Evolutionary conservation across 2,329 filamentous ascomycete genomes (phyloP).

Genomic region (Cryphonectria parasitica): DNA sequence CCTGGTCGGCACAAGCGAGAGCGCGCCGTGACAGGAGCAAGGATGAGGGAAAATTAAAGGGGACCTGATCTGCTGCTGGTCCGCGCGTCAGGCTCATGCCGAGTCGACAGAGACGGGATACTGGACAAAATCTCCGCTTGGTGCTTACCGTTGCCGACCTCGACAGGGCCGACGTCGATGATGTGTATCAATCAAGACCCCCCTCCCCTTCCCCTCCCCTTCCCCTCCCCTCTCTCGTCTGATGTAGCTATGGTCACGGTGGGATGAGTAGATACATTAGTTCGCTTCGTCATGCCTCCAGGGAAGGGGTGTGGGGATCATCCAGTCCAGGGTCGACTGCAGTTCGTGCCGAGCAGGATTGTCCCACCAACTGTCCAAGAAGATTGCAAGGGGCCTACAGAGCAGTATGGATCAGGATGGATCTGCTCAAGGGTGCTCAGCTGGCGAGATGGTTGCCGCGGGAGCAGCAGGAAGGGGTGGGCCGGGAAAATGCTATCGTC

Average conservation of each 20-base stretch:
- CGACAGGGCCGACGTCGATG: neutral
- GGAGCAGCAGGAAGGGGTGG: slow-evolving; percentile 12
- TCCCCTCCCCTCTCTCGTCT: neutral
- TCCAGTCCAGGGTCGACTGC: slow-evolving; percentile 17
- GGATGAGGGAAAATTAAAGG: slow-evolving; percentile 26
- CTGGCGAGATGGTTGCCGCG: slow-evolving; percentile 10
- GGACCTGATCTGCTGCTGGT: slow-evolving; percentile 27
- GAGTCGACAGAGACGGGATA: slow-evolving; percentile 17
- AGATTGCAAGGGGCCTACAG: slow-evolving; percentile 22
- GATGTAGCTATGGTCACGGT: neutral
- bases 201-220: neutral
- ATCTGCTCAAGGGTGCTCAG: slow-evolving; percentile 17
- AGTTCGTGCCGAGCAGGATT: slow-evolving; percentile 20
- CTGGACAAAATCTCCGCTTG: slow-evolving; percentile 18
- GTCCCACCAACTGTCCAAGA: slow-evolving; percentile 21
- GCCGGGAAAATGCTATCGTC: slow-evolving; percentile 26
- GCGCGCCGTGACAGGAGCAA: slow-evolving; percentile 13
- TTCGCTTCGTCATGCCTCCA: slow-evolving; percentile 10
- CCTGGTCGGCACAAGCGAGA: slow-evolving; percentile 14
- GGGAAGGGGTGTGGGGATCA: neutral
- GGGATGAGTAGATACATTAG: neutral
- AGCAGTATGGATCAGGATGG: slow-evolving; percentile 9
- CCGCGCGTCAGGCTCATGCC: slow-evolving; percentile 29
- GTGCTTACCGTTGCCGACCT: slow-evolving; percentile 6
- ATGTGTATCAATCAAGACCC: slow-evolving; percentile 1